Percentiles rank a stretch among this genome's conserved stretches.
phyloP scores from a whole-genome alignment of 2,329 filamentous ascomycete species.

The Sclerotinia sclerotiorum region DNA sequence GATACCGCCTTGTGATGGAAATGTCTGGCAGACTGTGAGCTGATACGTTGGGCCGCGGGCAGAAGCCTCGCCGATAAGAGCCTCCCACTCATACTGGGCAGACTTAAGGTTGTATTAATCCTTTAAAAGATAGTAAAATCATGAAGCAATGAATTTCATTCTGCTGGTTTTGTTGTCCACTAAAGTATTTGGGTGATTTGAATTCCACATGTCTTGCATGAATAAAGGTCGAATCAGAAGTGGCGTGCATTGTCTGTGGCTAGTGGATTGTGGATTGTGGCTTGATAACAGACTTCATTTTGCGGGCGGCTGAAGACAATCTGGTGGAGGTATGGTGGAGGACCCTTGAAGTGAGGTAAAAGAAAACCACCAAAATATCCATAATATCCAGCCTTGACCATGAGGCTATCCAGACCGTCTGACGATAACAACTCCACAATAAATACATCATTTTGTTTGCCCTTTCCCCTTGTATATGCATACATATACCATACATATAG shows the following conservation, averaged over 20 bases:
- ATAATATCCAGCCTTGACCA: conserved; percentile 5
- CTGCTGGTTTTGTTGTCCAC: conserved; percentile 23
- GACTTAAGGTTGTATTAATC: conserved; percentile 26
- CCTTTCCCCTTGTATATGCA: neutral
- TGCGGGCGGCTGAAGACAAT: neutral
- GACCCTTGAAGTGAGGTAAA: neutral
- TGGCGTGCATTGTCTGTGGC: conserved; percentile 29
- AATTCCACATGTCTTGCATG: conserved; percentile 19
- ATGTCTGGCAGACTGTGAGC: conserved; percentile 57
- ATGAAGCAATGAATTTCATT: conserved; percentile 18
- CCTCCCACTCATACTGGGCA: conserved; percentile 46
- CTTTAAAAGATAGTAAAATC: conserved; percentile 15
- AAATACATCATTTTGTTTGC: conserved; percentile 11
- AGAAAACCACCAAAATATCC: neutral
- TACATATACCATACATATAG: neutral
- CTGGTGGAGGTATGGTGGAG: no score
- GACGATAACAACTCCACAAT: conserved; percentile 14
- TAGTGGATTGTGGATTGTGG: neutral
- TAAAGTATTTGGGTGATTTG: conserved; percentile 4
- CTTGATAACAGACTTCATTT: neutral
- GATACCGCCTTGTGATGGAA: conserved; percentile 58
- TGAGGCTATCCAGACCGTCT: neutral
- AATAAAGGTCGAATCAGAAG: conserved; percentile 23
- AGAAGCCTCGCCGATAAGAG: conserved; percentile 72
- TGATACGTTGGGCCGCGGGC: conserved; percentile 63